Conservation (phyloP, 371 early-diverging fungal genomes). For the Chytridium lagenaria region DNA sequence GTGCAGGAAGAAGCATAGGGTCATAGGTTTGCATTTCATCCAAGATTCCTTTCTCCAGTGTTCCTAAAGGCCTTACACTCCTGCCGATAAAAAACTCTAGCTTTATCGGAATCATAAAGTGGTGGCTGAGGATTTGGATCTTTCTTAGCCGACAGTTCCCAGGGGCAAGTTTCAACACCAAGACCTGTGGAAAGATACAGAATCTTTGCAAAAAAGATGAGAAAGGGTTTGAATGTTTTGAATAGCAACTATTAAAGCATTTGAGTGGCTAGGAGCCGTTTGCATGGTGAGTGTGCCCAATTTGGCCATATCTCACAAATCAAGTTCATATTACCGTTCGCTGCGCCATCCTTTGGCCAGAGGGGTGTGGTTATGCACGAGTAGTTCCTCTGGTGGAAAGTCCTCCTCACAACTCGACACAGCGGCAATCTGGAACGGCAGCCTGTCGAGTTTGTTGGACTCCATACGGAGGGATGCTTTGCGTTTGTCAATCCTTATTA, state of each 20-base stretch:
- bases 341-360: conserved; percentile 66
- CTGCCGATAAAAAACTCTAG: conserved; percentile 73
- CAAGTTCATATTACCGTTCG: conserved; percentile 47
- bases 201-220: conserved; percentile 55
- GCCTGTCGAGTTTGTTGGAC: too few species aligned
- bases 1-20: conserved; percentile 1
- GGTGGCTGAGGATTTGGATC: conserved; percentile 77
- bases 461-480: too few species aligned
- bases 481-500: too few species aligned
- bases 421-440: conserved; percentile 55
- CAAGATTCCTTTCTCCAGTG: conserved; percentile 3
- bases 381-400: conserved; percentile 58
- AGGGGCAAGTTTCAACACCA: conserved; percentile 65
- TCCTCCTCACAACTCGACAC: conserved; percentile 62
- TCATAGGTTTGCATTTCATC: conserved; percentile 2
- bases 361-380: conserved; percentile 49
- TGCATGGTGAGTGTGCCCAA: background rate
- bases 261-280: background rate
- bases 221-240: too few species aligned
- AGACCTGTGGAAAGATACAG: conserved; percentile 73
- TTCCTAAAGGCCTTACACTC: conserved; percentile 19
- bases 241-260: background rate
- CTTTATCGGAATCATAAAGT: conserved; percentile 81
- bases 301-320: background rate
- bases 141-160: conserved; percentile 70